Conservation (phyloP, 441 rosid genomes). For the Erodium texanum region DNA sequence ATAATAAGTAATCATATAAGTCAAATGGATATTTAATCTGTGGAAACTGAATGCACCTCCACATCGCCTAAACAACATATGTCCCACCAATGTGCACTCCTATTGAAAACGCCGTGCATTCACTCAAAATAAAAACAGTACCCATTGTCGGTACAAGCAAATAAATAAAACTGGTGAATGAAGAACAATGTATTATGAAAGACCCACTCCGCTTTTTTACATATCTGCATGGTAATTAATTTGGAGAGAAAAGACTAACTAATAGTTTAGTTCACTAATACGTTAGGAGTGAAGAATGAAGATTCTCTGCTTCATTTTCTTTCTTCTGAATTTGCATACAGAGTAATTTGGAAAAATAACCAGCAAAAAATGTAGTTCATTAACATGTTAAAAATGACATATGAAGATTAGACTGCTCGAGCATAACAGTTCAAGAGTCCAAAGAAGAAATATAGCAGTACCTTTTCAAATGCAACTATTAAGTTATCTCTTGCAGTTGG, state of each 20-base stretch:
- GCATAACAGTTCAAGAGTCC: neutral
- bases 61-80: neutral
- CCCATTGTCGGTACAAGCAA: neutral
- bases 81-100: neutral
- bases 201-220: too few relatives aligned
- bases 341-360: neutral
- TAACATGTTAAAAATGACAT: neutral
- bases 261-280: too few relatives aligned
- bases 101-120: neutral
- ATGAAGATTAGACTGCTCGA: neutral
- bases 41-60: neutral
- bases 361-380: neutral
- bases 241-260: too few relatives aligned
- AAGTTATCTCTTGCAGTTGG: conserved; percentile 92
- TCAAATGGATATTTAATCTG: neutral
- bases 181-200: too few relatives aligned
- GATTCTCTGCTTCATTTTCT: neutral
- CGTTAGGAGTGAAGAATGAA: too few relatives aligned
- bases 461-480: conserved; percentile 97
- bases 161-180: neutral
- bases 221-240: too few relatives aligned
- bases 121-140: neutral
- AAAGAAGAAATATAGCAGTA: conserved; percentile 13
- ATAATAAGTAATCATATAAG: neutral
- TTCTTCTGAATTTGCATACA: neutral